Percentiles rank a stretch among this genome's conserved stretches.
These are phyloP conservation scores for Flammula alnicola DNA, from an alignment of 1,284 basidiomycete genomes.

Conservation along the genomic window DNA sequence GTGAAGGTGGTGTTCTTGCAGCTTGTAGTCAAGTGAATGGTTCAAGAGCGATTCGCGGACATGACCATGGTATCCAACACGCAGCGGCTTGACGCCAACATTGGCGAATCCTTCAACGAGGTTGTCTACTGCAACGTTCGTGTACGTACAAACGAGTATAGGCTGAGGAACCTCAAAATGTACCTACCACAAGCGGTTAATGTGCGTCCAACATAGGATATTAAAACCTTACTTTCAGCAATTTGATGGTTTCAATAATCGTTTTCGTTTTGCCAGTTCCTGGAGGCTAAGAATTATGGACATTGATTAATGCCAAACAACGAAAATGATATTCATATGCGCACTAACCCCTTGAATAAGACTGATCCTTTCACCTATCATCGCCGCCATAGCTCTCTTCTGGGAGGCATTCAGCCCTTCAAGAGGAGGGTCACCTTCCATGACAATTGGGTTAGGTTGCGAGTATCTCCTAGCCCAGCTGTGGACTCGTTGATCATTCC, in stretches of 20 bases:
- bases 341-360: constrained; percentile 88
- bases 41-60: constrained; percentile 61
- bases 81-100: constrained; percentile 74
- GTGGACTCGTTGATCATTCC: constrained; percentile 70
- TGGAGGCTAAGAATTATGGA: constrained; percentile 64
- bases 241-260: constrained; percentile 81
- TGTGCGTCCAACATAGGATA: neutral
- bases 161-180: constrained; percentile 87
- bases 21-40: constrained; percentile 70
- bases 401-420: constrained; percentile 78
- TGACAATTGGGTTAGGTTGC: constrained; percentile 59
- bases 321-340: constrained; percentile 3
- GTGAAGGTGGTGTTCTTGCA: constrained; percentile 66
- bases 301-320: constrained; percentile 10
- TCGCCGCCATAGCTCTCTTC: constrained; percentile 82
- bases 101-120: constrained; percentile 76
- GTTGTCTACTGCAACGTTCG: constrained; percentile 95
- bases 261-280: constrained; percentile 97
- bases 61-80: constrained; percentile 72
- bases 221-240: constrained; percentile 71
- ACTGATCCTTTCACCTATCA: constrained; percentile 80
- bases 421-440: constrained; percentile 84
- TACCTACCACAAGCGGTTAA: constrained; percentile 37
- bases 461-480: constrained; percentile 78
- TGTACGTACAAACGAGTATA: constrained; percentile 89